Percentiles rank a stretch among this genome's conserved stretches.
phyloP scores from a whole-genome alignment of 352 stramenopile species.

The Plasmopara muralis region DNA sequence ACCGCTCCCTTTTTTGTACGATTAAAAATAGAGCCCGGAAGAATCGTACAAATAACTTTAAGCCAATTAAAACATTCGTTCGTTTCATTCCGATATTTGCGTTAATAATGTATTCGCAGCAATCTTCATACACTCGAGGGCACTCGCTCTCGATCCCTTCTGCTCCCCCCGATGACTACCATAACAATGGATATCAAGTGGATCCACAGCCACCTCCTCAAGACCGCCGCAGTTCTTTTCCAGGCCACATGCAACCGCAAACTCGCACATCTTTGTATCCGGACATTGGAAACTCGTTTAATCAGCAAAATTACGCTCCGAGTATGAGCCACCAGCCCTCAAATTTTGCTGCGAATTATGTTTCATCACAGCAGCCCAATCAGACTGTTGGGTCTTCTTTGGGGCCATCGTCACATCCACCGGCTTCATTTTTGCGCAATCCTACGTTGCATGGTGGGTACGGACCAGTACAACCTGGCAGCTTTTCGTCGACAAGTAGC shows the following conservation, averaged over 20 bases:
- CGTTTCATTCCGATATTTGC: slow-evolving; percentile 15
- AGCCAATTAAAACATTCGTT: neutral
- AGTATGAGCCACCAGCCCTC: neutral
- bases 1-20: no score
- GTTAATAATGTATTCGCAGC: slow-evolving; percentile 17
- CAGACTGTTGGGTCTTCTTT: slow-evolving; percentile 8
- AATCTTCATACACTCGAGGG: slow-evolving; percentile 8
- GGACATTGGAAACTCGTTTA: slow-evolving; percentile 16
- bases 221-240: slow-evolving; percentile 26
- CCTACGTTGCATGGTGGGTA: slow-evolving; percentile 38
- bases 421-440: slow-evolving; percentile 11
- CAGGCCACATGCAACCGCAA: slow-evolving; percentile 8
- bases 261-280: slow-evolving; percentile 11
- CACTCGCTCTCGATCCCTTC: slow-evolving; percentile 33
- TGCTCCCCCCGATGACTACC: slow-evolving; percentile 26
- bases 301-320: slow-evolving; percentile 9
- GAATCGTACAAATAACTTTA: no score
- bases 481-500: slow-evolving; percentile 15
- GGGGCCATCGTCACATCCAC: slow-evolving; percentile 8
- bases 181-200: slow-evolving; percentile 17
- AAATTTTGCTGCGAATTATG: slow-evolving; percentile 9
- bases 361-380: slow-evolving; percentile 2
- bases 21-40: no score
- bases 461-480: slow-evolving; percentile 28
- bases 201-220: slow-evolving; percentile 10